Evolutionary conservation across 179 eudicot species (phyloP).

Genomic region (Kewa caespitosa): DNA sequence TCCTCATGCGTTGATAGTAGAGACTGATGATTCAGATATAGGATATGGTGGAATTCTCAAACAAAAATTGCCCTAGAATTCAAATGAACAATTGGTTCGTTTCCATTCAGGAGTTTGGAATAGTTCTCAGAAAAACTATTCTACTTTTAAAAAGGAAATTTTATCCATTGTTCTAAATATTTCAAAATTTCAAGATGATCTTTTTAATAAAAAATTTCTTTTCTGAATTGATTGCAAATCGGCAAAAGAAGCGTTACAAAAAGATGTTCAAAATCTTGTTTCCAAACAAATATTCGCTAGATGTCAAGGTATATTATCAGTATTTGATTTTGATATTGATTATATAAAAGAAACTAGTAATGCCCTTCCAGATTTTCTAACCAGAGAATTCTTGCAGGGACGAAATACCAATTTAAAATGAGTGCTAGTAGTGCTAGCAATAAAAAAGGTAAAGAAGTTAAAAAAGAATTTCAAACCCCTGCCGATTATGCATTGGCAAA

Average conservation of each 20-base stretch:
- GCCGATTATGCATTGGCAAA: too few relatives aligned
- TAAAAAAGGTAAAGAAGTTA: not conserved
- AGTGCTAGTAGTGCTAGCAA: not conserved
- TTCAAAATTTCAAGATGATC: slow-evolving; percentile 14
- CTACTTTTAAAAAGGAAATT: slow-evolving; percentile 11
- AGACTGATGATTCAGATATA: not conserved
- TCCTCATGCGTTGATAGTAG: not conserved
- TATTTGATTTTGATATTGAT: not conserved
- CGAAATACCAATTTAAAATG: not conserved
- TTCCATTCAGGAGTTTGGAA: slow-evolving; percentile 9
- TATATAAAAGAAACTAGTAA: not conserved
- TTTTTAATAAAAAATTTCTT: slow-evolving; percentile 12
- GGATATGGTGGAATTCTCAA: not conserved
- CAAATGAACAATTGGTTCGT: not conserved
- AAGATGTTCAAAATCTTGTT: slow-evolving; percentile 23
- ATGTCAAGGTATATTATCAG: not conserved
- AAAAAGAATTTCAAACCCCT: too few relatives aligned
- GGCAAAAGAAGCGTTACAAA: not conserved
- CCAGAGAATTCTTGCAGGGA: not conserved
- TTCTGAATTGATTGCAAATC: not conserved
- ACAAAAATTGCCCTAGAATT: not conserved
- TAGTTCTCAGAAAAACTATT: not conserved
- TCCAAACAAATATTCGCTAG: slow-evolving; percentile 16
- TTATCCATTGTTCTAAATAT: slow-evolving; percentile 17
- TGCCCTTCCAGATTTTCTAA: not conserved